These are phyloP conservation scores for Eucalyptus viminalis DNA, from an alignment of 345 rosid genomes.

Conservation along the genomic window DNA sequence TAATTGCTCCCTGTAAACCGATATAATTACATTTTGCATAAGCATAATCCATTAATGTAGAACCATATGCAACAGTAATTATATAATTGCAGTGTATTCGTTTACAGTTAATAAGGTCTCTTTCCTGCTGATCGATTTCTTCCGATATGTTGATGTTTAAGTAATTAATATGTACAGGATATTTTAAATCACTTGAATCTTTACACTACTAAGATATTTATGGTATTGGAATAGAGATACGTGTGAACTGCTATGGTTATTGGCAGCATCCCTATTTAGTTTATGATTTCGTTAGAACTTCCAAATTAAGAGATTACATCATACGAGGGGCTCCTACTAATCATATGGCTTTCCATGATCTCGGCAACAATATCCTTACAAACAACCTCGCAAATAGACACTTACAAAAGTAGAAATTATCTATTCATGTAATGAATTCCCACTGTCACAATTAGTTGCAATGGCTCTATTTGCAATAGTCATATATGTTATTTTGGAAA, in stretches of 20 bases:
- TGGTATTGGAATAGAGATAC: not conserved
- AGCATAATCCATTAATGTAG: not conserved
- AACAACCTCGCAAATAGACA: not conserved
- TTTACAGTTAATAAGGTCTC: not conserved
- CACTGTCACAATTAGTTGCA: not conserved
- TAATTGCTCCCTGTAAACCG: not conserved
- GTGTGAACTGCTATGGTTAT: no score
- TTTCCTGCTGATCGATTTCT: no score
- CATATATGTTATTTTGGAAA: no score
- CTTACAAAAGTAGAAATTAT: no score
- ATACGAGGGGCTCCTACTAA: fast-evolving
- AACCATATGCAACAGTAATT: not conserved
- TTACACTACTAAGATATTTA: no score
- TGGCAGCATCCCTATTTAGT: not conserved
- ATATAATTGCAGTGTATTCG: not conserved
- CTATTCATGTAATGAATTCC: no score
- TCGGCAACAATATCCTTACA: fast-evolving
- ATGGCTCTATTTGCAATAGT: not conserved
- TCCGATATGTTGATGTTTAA: no score
- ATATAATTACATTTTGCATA: not conserved
- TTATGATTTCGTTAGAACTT: not conserved
- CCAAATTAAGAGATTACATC: not conserved
- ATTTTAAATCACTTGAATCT: not conserved
- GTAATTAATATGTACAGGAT: fast-evolving
- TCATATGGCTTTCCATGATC: not conserved